Evolutionary conservation across 805 yeast genomes (phyloP), one percentile per base, ranked within the genome.

Genomic region (Barnettozyma sp.): DNA sequence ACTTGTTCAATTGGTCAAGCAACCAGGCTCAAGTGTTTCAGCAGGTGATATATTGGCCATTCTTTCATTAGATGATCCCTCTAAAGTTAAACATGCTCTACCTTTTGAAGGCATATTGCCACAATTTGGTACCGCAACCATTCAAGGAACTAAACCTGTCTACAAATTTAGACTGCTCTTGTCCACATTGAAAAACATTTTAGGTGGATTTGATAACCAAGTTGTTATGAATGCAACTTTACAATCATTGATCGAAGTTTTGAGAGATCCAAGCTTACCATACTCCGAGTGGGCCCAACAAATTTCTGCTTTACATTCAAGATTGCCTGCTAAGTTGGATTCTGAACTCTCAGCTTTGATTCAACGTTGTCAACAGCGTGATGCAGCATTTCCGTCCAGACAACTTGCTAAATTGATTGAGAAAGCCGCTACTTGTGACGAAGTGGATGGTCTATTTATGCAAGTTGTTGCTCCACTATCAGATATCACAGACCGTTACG

Each of bases 1-100:
- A 71, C 69, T 73, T 40, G 84, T 88, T 36, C 97, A 90, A 66
- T 67, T 87, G 28, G 77, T 92, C 57, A 90, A 92, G 63, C 98
- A 92, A 66, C 97, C 98, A 8, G 99, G 99, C 35, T 82, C 97
- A n/a, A 86, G 94, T 19, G 82, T 92, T 40, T 76, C 76, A 50
- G 97, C 97, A 33, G 98, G 98, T 65, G 98, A 92, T 56, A 90
- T 94, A 42, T 74, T 92, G 57, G 98, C 97, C 17, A 90, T 92
- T 42, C 70, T 92, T 49, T 80, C 97, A 13, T 68, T 92, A 38
- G 99, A 94, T 56, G 98, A 92, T 58, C 97, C 97, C 40, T 79
- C 95, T 5, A 87, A 86, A 65, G 98, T 92, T 35, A 90, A 90
- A 61, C 98, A 88, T 54, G 98, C 99, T 29, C 66, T 80, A 57